Percentiles rank a stretch among this genome's conserved stretches.
phyloP scores from a whole-genome alignment of 179 eudicot genomes.

The Corrigiola litoralis region DNA sequence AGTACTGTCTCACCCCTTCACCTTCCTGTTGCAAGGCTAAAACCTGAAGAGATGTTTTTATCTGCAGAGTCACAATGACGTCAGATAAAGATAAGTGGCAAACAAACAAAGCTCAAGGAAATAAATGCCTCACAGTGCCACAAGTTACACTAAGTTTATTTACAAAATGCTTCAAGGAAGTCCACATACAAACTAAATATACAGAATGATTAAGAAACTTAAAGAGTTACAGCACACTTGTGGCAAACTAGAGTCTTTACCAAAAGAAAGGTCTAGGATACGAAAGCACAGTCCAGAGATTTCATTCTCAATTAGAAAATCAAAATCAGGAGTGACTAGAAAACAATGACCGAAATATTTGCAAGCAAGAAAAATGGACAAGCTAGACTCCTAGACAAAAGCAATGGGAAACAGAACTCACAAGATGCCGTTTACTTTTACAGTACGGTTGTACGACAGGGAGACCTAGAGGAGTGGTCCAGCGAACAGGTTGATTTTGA shows the following conservation, averaged over 20 bases:
- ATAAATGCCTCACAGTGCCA: neutral
- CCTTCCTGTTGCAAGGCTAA: conserved; percentile 74
- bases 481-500: conserved; percentile 73
- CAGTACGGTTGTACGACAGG: conserved; percentile 85
- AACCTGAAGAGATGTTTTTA: conserved; percentile 75
- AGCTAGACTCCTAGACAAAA: neutral
- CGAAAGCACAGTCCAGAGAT: too few relatives aligned
- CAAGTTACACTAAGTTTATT: neutral
- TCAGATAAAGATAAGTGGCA: conserved; percentile 1
- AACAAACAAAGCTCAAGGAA: neutral
- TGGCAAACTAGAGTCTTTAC: too few relatives aligned
- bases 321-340: neutral
- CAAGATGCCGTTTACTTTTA: conserved; percentile 56
- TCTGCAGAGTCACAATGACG: conserved; percentile 39
- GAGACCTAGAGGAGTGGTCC: conserved; percentile 85
- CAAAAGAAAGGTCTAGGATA: too few relatives aligned
- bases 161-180: neutral
- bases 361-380: neutral
- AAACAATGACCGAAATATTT: neutral
- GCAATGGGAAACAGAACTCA: conserved; percentile 29
- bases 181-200: too few relatives aligned
- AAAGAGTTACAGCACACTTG: too few relatives aligned
- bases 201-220: too few relatives aligned
- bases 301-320: too few relatives aligned
- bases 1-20: conserved; percentile 43